Evolutionary conservation across 148 eudicot genomes (phyloP).

Genomic region (Polygonum aviculare): DNA sequence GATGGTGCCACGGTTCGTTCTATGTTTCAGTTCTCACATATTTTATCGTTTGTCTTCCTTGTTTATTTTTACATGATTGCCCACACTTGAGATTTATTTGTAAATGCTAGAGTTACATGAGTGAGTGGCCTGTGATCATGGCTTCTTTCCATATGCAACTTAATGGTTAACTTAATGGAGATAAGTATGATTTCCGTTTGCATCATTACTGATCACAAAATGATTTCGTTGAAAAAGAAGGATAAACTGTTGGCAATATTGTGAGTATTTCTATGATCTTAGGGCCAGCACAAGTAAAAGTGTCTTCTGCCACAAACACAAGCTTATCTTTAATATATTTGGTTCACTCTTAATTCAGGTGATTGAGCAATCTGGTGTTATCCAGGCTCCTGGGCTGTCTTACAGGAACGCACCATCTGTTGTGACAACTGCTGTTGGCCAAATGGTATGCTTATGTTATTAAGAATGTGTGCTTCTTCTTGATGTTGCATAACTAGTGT

Average conservation of each 20-base stretch:
- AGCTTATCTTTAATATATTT: background rate
- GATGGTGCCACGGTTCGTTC: constrained; percentile 52
- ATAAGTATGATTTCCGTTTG: background rate
- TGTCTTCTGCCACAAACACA: background rate
- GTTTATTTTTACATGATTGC: background rate
- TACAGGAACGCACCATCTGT: constrained; percentile 47
- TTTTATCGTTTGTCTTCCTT: background rate
- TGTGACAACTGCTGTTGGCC: constrained; percentile 70
- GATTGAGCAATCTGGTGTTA: constrained; percentile 65
- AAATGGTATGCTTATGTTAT: constrained; percentile 46
- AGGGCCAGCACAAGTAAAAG: background rate
- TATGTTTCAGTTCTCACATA: background rate
- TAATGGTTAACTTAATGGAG: background rate
- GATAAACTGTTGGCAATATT: background rate
- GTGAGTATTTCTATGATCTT: background rate
- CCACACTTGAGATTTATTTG: background rate
- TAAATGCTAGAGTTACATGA: background rate
- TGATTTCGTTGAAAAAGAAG: background rate
- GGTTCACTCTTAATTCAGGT: constrained; percentile 32
- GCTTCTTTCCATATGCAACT: background rate
- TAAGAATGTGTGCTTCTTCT: background rate
- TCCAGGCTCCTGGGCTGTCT: constrained; percentile 47
- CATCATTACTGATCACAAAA: background rate
- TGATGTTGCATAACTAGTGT: background rate
- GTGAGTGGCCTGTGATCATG: background rate